Percentiles rank a stretch among this genome's conserved stretches.
Evolutionary conservation across 805 yeast species (phyloP).

Genomic region (Candida golubevii): DNA sequence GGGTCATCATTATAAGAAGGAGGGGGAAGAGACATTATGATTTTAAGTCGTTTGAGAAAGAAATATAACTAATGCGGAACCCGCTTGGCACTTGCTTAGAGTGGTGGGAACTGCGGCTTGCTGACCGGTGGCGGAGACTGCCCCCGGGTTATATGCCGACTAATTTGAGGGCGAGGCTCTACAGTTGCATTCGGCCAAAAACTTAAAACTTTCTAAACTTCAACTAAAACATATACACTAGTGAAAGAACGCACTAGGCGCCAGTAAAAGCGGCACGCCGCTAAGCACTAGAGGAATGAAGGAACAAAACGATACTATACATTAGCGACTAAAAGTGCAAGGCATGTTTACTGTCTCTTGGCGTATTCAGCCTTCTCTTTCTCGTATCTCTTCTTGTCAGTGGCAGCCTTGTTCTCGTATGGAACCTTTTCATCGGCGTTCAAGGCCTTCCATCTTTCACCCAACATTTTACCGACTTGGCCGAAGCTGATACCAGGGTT

Average conservation of each 20-base stretch:
- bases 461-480: conserved; percentile 90
- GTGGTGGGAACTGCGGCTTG: too few species aligned
- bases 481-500: conserved; percentile 94
- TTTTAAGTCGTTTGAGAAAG: too few species aligned
- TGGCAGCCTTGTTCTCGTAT: conserved; percentile 88
- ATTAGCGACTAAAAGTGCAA: conserved; percentile 5
- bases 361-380: conserved; percentile 87
- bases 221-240: conserved; percentile 5
- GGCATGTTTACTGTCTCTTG: conserved; percentile 28
- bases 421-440: conserved; percentile 79
- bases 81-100: too few species aligned
- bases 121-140: too few species aligned
- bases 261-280: conserved; percentile 10
- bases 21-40: conserved; percentile 42
- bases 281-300: conserved; percentile 4
- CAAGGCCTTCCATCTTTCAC: conserved; percentile 95
- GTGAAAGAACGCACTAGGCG: not conserved
- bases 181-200: too few species aligned
- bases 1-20: conserved; percentile 63
- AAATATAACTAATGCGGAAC: too few species aligned
- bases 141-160: conserved; percentile 1
- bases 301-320: conserved; percentile 14
- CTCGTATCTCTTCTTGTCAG: conserved; percentile 97
- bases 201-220: not conserved
- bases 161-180: not conserved